Conservation (phyloP, 352 stramenopile genomes). For the Saprolegnia parasitica region DNA sequence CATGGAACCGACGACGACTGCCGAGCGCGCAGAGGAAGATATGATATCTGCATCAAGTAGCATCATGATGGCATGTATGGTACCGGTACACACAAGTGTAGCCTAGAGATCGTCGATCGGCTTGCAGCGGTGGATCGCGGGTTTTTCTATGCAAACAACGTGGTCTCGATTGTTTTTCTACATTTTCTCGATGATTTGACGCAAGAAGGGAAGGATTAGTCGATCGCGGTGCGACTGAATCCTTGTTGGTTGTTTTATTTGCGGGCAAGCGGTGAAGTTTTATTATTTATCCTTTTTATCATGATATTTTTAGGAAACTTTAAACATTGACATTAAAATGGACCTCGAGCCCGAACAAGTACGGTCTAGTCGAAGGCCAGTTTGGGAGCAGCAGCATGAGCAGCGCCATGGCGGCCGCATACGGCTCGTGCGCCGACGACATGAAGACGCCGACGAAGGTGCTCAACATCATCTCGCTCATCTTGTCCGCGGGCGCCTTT, state of each 20-base stretch:
- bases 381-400: neutral
- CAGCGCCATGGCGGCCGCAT: slow-evolving; percentile 3
- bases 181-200: neutral
- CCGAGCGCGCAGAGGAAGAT: no score
- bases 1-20: no score
- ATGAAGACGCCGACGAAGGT: slow-evolving; percentile 17
- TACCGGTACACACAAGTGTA: no score
- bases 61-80: no score
- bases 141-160: neutral
- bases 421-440: slow-evolving; percentile 17
- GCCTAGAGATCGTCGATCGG: no score
- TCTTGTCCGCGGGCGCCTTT: neutral
- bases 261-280: neutral
- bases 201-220: neutral
- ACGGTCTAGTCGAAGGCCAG: neutral
- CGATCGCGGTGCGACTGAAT: neutral
- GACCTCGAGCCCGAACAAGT: neutral
- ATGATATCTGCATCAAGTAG: no score
- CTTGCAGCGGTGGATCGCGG: no score
- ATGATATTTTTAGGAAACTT: neutral
- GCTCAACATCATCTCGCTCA: slow-evolving; percentile 17
- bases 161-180: neutral
- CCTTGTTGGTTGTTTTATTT: neutral
- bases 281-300: neutral
- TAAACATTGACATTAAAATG: neutral